Evolutionary conservation across 1,284 basidiomycete genomes (phyloP).

Genomic region (Rhodotorula sp.): DNA sequence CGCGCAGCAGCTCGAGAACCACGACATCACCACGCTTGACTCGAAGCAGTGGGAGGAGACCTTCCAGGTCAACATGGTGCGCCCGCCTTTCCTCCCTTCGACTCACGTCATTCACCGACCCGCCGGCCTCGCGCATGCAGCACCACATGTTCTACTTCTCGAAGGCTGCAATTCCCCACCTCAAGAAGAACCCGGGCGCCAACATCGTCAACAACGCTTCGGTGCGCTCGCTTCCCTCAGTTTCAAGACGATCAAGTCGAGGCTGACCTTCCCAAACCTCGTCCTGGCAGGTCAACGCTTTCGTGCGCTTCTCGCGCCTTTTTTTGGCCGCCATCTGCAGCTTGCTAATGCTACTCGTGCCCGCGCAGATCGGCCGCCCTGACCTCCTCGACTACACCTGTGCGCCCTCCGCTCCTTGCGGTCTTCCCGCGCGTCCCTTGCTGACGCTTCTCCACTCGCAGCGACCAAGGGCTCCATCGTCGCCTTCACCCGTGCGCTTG

Average conservation of each 20-base stretch:
- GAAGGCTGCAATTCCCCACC: slow-evolving; percentile 57
- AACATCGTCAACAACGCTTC: slow-evolving; percentile 60
- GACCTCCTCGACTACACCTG: slow-evolving; percentile 57
- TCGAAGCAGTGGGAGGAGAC: slow-evolving; percentile 60
- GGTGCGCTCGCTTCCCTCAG: neutral
- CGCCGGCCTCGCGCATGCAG: neutral
- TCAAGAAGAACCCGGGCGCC: slow-evolving; percentile 50
- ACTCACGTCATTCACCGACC: neutral
- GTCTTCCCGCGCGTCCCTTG: neutral
- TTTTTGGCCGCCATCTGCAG: no score
- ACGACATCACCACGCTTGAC: slow-evolving; percentile 55
- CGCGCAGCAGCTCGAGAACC: slow-evolving; percentile 59
- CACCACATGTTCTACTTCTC: slow-evolving; percentile 57
- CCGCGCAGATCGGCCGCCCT: slow-evolving; percentile 54
- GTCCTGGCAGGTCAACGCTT: slow-evolving; percentile 54
- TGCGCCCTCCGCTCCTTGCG: neutral
- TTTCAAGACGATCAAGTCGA: neutral
- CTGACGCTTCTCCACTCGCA: slow-evolving; percentile 45
- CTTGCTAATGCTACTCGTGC: neutral
- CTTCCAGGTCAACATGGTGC: slow-evolving; percentile 54
- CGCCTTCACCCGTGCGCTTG: slow-evolving; percentile 56
- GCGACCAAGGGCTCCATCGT: slow-evolving; percentile 61
- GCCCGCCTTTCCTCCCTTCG: neutral
- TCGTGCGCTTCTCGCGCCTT: slow-evolving; percentile 48
- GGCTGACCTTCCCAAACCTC: neutral